phyloP scores from a whole-genome alignment of 2,329 filamentous ascomycete genomes.

The Fusarium sp. region DNA sequence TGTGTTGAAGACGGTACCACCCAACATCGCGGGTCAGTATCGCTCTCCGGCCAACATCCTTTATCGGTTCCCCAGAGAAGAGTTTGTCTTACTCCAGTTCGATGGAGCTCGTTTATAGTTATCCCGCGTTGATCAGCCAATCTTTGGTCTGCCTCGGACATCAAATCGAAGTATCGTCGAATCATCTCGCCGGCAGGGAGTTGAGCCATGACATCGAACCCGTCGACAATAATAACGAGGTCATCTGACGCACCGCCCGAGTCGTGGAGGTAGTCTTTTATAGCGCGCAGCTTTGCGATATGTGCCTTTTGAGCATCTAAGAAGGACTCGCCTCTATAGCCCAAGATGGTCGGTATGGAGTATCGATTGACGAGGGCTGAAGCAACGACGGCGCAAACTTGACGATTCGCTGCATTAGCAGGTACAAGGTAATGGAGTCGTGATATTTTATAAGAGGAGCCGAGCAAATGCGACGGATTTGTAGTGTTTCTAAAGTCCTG shows the following conservation, averaged over 20 bases:
- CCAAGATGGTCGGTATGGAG: slow-evolving; percentile 37
- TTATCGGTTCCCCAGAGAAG: slow-evolving; percentile 46
- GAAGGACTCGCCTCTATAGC: slow-evolving; percentile 38
- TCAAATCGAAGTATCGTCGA: slow-evolving; percentile 41
- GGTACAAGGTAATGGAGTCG: slow-evolving; percentile 44
- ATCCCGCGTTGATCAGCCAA: slow-evolving; percentile 41
- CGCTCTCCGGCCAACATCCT: slow-evolving; percentile 28
- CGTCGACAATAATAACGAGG: slow-evolving; percentile 43
- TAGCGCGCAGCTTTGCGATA: slow-evolving; percentile 38
- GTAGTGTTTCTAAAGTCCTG: slow-evolving; percentile 3
- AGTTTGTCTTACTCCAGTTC: slow-evolving; percentile 33
- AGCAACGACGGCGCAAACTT: slow-evolving; percentile 39
- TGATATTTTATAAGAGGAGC: slow-evolving; percentile 9
- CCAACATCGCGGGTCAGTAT: slow-evolving; percentile 39
- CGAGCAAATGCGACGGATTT: slow-evolving; percentile 8
- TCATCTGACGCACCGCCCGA: slow-evolving; percentile 26
- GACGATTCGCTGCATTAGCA: slow-evolving; percentile 20
- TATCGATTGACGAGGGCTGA: slow-evolving; percentile 45
- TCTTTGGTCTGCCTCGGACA: slow-evolving; percentile 28
- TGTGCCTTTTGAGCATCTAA: slow-evolving; percentile 37
- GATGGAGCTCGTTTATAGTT: slow-evolving; percentile 33
- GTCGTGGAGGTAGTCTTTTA: slow-evolving; percentile 34
- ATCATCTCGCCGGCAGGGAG: slow-evolving; percentile 43
- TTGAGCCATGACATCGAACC: slow-evolving; percentile 46
- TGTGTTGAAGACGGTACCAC: slow-evolving; percentile 37